Conservation (phyloP, 2,329 filamentous ascomycete species). For the Pezicula rhizophila region DNA sequence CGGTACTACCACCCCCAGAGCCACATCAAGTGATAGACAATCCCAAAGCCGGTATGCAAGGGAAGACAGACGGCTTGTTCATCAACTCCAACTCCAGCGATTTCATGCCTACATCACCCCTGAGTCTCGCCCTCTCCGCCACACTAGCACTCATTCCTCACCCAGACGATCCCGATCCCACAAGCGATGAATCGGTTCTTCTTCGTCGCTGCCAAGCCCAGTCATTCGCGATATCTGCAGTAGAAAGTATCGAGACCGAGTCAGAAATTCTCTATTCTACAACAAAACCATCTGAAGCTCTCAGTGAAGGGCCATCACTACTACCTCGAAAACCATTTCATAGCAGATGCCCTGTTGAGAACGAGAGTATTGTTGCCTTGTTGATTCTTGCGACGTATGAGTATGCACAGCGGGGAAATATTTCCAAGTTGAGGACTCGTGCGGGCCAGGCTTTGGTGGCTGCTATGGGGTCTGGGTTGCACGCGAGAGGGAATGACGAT, state of each 20-base stretch:
- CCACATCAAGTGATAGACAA: conserved; percentile 18
- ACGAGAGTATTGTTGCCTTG: conserved; percentile 42
- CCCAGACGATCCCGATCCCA: conserved; percentile 25
- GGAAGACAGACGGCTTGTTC: conserved; percentile 24
- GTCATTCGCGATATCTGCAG: conserved; percentile 39
- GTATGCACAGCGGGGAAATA: conserved; percentile 46
- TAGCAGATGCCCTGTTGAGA: conserved; percentile 35
- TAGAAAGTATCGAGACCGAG: conserved; percentile 43
- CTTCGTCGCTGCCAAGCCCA: conserved; percentile 43
- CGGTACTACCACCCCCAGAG: conserved; percentile 40
- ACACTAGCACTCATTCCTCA: conserved; percentile 42
- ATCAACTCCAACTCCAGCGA: conserved; percentile 27
- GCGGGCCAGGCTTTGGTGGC: conserved; percentile 41
- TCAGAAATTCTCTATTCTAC: conserved; percentile 40
- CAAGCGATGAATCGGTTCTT: conserved; percentile 32
- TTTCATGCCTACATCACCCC: conserved; percentile 36
- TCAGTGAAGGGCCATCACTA: conserved; percentile 22
- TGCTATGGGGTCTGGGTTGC: conserved; percentile 39
- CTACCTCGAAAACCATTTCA: conserved; percentile 37
- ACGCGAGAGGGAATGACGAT: conserved; percentile 31
- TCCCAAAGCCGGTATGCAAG: conserved; percentile 18
- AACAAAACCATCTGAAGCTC: conserved; percentile 37
- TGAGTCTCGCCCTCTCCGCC: conserved; percentile 41
- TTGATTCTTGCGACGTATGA: conserved; percentile 45
- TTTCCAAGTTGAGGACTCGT: conserved; percentile 44